These are phyloP conservation scores for Boletus fagicola DNA, from an alignment of 768 basidiomycete species.

Conservation along the genomic window DNA sequence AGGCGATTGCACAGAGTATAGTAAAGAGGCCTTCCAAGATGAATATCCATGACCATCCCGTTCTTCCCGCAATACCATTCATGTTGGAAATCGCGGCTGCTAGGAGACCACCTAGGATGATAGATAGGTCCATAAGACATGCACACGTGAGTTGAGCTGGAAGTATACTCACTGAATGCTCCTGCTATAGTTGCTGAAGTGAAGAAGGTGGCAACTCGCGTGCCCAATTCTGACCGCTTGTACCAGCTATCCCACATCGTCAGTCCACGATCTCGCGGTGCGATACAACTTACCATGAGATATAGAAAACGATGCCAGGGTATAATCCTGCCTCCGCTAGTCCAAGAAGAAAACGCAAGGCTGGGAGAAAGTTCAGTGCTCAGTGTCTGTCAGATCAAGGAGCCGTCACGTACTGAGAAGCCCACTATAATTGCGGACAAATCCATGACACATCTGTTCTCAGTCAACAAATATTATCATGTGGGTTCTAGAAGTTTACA, in stretches of 20 bases:
- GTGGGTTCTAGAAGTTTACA: neutral
- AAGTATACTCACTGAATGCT: slow-evolving; percentile 54
- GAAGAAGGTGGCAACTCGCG: slow-evolving; percentile 73
- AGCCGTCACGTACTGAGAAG: slow-evolving; percentile 48
- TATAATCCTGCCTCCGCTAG: slow-evolving; percentile 52
- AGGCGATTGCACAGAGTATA: slow-evolving; percentile 52
- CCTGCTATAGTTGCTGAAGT: slow-evolving; percentile 78
- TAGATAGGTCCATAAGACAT: neutral
- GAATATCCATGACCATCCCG: slow-evolving; percentile 72
- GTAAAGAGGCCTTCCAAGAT: slow-evolving; percentile 75
- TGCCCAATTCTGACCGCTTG: slow-evolving; percentile 70
- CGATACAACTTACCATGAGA: slow-evolving; percentile 46
- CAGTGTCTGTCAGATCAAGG: neutral
- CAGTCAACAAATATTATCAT: neutral
- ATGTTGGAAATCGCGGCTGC: slow-evolving; percentile 69
- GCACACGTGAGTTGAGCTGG: neutral
- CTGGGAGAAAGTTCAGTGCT: slow-evolving; percentile 30
- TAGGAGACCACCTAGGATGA: slow-evolving; percentile 52
- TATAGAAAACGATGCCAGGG: slow-evolving; percentile 57
- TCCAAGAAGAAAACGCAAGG: slow-evolving; percentile 59
- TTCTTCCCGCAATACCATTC: slow-evolving; percentile 62
- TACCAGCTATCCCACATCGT: slow-evolving; percentile 58
- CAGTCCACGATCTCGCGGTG: neutral
- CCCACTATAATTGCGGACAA: slow-evolving; percentile 58
- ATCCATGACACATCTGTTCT: slow-evolving; percentile 58